These are phyloP conservation scores for Candida taoyuanica DNA, from an alignment of 805 yeast species.

Conservation along the genomic window DNA sequence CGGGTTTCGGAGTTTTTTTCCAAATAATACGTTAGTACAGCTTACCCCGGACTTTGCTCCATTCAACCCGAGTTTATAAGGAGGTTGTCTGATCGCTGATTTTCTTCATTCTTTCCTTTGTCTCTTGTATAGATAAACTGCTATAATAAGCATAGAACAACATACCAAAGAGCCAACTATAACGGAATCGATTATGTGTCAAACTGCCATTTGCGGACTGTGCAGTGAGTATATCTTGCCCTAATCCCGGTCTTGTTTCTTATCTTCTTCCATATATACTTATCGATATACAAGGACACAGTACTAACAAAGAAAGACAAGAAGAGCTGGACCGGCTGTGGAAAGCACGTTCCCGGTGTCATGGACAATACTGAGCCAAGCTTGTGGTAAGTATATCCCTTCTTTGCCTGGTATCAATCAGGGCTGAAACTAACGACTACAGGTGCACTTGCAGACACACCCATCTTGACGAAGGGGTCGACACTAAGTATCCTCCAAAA, in stretches of 20 bases:
- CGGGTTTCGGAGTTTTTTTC: too few relatives aligned
- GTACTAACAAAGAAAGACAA: conserved; percentile 27
- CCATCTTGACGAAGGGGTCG: conserved; percentile 31
- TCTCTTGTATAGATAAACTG: too few relatives aligned
- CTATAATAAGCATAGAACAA: too few relatives aligned
- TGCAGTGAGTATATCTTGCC: conserved; percentile 25
- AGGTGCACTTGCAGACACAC: conserved; percentile 45
- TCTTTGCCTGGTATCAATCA: background rate
- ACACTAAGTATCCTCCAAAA: conserved; percentile 49
- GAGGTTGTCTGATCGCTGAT: background rate
- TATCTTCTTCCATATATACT: background rate
- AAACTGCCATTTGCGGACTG: conserved; percentile 25
- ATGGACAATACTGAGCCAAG: conserved; percentile 46
- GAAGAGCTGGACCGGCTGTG: conserved; percentile 65
- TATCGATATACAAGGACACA: background rate
- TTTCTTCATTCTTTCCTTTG: too few relatives aligned
- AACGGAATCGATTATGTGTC: conserved; percentile 20
- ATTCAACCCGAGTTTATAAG: background rate
- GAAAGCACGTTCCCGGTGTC: conserved; percentile 48
- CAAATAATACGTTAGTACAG: too few relatives aligned
- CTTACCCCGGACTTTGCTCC: conserved; percentile 13
- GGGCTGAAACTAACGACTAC: background rate
- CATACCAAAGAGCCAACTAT: too few relatives aligned
- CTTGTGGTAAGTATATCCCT: conserved; percentile 26
- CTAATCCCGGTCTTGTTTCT: too few relatives aligned